Evolutionary conservation across 495 filamentous ascomycete genomes (phyloP).

Genomic region (Xylaria telfairii): DNA sequence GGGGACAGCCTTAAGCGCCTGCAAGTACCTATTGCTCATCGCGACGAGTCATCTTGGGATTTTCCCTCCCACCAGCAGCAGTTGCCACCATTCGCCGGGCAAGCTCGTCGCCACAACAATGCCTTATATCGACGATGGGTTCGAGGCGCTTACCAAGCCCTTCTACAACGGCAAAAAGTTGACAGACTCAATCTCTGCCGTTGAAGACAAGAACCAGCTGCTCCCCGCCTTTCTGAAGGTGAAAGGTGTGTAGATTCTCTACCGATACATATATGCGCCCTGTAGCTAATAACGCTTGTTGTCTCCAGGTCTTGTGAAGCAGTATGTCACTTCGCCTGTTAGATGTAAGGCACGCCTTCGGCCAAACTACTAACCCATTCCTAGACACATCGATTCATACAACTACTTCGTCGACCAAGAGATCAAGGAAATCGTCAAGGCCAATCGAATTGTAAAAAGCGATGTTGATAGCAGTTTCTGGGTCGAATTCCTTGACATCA

Average conservation of each 20-base stretch:
- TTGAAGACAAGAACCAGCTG: constrained; percentile 91
- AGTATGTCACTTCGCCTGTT: constrained; percentile 46
- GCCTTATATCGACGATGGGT: constrained; percentile 60
- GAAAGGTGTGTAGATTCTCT: constrained; percentile 63
- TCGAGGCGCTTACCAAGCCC: constrained; percentile 88
- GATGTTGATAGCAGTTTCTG: constrained; percentile 88
- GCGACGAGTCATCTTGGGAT: constrained; percentile 30
- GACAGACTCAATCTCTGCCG: constrained; percentile 93
- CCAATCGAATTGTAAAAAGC: constrained; percentile 82
- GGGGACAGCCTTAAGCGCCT: constrained; percentile 13
- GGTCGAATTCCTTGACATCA: constrained; percentile 88
- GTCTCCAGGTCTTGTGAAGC: constrained; percentile 74
- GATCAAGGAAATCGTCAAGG: constrained; percentile 92
- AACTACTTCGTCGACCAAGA: constrained; percentile 96
- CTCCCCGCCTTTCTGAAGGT: constrained; percentile 96
- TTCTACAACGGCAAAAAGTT: constrained; percentile 96
- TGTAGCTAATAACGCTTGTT: constrained; percentile 31
- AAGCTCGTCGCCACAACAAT: constrained; percentile 43
- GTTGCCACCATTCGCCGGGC: constrained; percentile 10
- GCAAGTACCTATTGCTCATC: constrained; percentile 11
- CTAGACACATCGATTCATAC: constrained; percentile 92
- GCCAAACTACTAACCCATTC: constrained; percentile 29
- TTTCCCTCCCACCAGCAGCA: constrained; percentile 22
- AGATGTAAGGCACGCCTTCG: neutral
- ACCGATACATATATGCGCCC: constrained; percentile 11